phyloP scores from a whole-genome alignment of 768 basidiomycete genomes.

The Rhizopogon vesiculosus region DNA sequence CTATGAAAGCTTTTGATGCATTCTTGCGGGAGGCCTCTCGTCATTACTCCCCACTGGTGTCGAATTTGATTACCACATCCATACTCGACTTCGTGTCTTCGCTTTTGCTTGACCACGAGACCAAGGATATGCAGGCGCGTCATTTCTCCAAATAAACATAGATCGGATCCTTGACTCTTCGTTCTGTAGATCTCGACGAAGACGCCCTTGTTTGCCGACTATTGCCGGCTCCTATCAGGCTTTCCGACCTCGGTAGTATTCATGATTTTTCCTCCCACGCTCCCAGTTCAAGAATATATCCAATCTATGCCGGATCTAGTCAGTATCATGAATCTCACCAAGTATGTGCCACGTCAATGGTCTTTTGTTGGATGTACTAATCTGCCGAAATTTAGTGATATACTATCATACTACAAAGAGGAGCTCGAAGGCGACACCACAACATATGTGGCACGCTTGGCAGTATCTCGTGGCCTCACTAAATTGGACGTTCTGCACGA shows the following conservation, averaged over 20 bases:
- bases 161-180: not conserved
- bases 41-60: slow-evolving; percentile 19
- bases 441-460: slow-evolving; percentile 31
- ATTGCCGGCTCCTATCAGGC: slow-evolving; percentile 15
- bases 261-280: slow-evolving; percentile 26
- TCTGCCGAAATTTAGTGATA: slow-evolving; percentile 23
- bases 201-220: slow-evolving; percentile 12
- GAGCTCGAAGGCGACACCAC: slow-evolving; percentile 29
- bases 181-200: slow-evolving; percentile 1
- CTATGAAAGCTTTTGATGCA: slow-evolving; percentile 20
- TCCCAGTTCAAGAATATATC: slow-evolving; percentile 24
- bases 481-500: slow-evolving; percentile 23
- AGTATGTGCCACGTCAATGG: not conserved
- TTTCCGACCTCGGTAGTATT: slow-evolving; percentile 21
- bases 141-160: not conserved
- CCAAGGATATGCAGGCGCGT: slow-evolving; percentile 14
- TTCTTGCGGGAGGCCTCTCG: slow-evolving; percentile 9
- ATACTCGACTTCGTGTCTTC: slow-evolving; percentile 8
- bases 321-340: not conserved
- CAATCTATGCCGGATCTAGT: slow-evolving; percentile 29
- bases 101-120: slow-evolving; percentile 21
- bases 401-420: slow-evolving; percentile 22
- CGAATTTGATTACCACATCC: slow-evolving; percentile 27
- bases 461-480: slow-evolving; percentile 14
- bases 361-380: not conserved